Evolutionary conservation across 2,329 filamentous ascomycete genomes (phyloP), one percentile per base, ranked within the genome.

Genomic region (Phymatotrichopsis omnivora): DNA sequence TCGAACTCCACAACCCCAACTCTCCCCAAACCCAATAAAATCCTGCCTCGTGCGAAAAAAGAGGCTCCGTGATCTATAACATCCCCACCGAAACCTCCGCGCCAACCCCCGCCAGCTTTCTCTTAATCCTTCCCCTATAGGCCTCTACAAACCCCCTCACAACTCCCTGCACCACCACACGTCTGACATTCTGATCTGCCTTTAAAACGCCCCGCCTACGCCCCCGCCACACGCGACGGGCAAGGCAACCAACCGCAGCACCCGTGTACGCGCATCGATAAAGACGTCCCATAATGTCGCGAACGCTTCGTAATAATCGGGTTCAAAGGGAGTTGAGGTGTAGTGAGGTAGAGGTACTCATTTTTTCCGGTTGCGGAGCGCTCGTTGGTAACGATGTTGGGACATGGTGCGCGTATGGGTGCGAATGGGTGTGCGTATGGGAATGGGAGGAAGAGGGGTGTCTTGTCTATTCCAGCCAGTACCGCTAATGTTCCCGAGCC

Each of bases 241-340:
- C 2, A 77, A 76, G n/a, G 78, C 73, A 17, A 96, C 69, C 48
- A 98, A 69, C 32, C 70, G 71, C 58, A 93, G 68, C 22, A 98
- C 75, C 43, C 79, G 76, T 27, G 78, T 78, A 65, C 98, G 98
- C 60, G 80, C 85, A 63, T 96, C 91, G 58, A 95, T 93, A 51
- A 98, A 68, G 3, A 93, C 85, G 61, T 98, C 91, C 67, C 91
- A 96, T 5, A 98, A 71, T 10, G 91, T 95, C 11, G 86, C 82
- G 66, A 96, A 96, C 0, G 87, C 95, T 67, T 93, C 86, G 63
- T 89, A 91, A 60, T 94, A 98, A 64, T 98, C 91, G 0, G 91
- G 91, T 54, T 96, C 87, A 60, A 98, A 98, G 91, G 91, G 36
- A 98, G 67, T 12, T 79, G 81, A 0, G 91, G 91, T n/a, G 89